phyloP scores from a whole-genome alignment of 2,329 filamentous ascomycete species.

The Chaetomiaceae sp. region DNA sequence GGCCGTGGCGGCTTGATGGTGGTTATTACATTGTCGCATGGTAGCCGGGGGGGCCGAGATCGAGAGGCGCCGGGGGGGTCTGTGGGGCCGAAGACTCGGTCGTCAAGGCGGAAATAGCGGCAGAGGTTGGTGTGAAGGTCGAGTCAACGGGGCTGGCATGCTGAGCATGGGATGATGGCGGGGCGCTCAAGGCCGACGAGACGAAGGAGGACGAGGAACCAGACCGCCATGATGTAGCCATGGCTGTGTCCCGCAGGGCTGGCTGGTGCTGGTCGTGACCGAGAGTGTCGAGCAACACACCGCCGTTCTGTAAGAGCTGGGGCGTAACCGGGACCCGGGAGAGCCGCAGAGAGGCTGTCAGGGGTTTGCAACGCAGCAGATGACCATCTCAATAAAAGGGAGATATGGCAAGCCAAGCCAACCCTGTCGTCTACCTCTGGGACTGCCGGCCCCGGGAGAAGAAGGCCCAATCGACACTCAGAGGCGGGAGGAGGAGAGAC shows the following conservation, averaged over 20 bases:
- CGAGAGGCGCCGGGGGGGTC: conserved; percentile 42
- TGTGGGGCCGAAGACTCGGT: conserved; percentile 38
- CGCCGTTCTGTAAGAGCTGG: conserved; percentile 6
- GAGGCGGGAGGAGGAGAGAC: not conserved
- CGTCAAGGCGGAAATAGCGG: conserved; percentile 39
- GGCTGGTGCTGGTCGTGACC: not conserved
- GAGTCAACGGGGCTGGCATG: conserved; percentile 42
- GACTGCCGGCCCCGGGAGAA: not conserved
- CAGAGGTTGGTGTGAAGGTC: conserved; percentile 46
- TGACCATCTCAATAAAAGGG: conserved; percentile 12
- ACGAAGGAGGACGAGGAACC: conserved; percentile 46
- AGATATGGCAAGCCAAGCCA: conserved; percentile 3
- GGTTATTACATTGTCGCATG: conserved; percentile 49
- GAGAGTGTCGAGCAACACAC: conserved; percentile 3
- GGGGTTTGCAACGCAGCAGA: not conserved
- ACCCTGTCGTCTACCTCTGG: not conserved
- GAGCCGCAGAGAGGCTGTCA: conserved; percentile 12
- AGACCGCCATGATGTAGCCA: conserved; percentile 28
- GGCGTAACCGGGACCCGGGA: conserved; percentile 5
- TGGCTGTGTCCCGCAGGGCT: conserved; percentile 12
- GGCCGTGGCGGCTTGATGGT: conserved; percentile 6
- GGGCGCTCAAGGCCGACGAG: conserved; percentile 42
- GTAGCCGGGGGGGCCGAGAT: conserved; percentile 50
- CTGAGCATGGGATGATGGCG: conserved; percentile 39
- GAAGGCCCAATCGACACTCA: not conserved